Evolutionary conservation across 1,284 basidiomycete species (phyloP).

Genomic region (Schizophyllum amplum): DNA sequence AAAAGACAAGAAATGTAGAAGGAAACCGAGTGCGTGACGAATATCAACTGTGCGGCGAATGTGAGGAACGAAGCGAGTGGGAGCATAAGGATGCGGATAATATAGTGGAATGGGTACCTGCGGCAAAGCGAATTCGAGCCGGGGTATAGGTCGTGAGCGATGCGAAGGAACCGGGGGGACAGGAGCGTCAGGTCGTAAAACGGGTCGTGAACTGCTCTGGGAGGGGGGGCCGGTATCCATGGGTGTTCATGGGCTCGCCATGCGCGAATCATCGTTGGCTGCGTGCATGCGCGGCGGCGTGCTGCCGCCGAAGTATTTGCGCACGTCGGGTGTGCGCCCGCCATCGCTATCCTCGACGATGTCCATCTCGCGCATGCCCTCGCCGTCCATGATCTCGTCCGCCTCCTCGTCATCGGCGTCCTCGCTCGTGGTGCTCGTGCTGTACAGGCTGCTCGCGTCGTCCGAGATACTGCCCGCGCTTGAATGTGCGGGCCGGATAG

Average conservation of each 20-base stretch:
- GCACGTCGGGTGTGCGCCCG: slow-evolving; percentile 12
- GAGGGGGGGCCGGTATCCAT: background rate
- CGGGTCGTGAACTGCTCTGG: background rate
- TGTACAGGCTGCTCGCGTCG: slow-evolving; percentile 24
- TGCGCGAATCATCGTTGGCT: slow-evolving; percentile 4
- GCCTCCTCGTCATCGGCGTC: slow-evolving; percentile 19
- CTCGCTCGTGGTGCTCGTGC: slow-evolving; percentile 16
- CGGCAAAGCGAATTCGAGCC: background rate
- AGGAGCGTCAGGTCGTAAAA: background rate
- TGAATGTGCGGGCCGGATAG: slow-evolving; percentile 46
- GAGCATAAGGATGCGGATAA: background rate
- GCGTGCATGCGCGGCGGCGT: slow-evolving; percentile 2
- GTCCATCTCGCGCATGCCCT: slow-evolving; percentile 5
- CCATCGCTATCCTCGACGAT: slow-evolving; percentile 11
- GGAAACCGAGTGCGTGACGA: background rate
- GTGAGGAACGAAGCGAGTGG: background rate
- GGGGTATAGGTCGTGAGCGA: background rate
- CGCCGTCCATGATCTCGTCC: slow-evolving; percentile 10
- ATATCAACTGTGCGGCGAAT: background rate
- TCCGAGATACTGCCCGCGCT: slow-evolving; percentile 19
- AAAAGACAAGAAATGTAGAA: too few species aligned
- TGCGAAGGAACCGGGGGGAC: background rate
- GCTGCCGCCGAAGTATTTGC: slow-evolving; percentile 7
- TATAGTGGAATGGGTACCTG: background rate
- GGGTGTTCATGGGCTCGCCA: slow-evolving; percentile 13